Base-by-base conservation (phyloP, 1,284 basidiomycete species). In the Albatrellus sp. region DNA sequence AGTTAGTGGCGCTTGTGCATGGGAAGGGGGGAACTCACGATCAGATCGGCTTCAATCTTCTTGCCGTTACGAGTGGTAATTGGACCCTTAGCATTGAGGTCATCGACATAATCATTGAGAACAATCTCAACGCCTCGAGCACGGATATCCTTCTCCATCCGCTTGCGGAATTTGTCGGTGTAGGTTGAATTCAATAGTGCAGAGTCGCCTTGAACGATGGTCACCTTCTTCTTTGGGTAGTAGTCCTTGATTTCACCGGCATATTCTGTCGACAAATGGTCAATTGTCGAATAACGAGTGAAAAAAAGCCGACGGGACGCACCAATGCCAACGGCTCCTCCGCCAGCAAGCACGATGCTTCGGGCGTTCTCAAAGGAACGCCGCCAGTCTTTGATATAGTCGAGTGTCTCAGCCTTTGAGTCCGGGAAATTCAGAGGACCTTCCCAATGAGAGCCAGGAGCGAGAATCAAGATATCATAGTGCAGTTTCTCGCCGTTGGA, bases 261-360 rank as follows among this genome's bases (percentile, higher is more conserved):
- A 35, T 50, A 42, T 19, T 50, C 44, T 48, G 28, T 7, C 38
- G 51, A 16, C 47, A 48, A 10, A 2, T 37, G 19, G 13, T 40
- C 16, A 39, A 17, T 28, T 33, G 9, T 19, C 10, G n/a, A 14
- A 2, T 9, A 31, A 13, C 12, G n/a, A n/a, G 20, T 8, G 17
- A 10, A 8, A n/a, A 39, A n/a, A 14, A 19, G 8, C 40, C 3
- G 7, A 3, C 24, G 7, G 8, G 5, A 54, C 67, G 48, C 46
- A 79, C 79, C 80, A 42, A 72, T 58, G 7, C 75, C 77, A 24
- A 81, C 70, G 3, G 80, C 65, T 24, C 81, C 80, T 33, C 75
- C 80, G 29, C 80, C 81, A 6, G 67, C 73, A 33, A 83, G 57
- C 7, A 75, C 66, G 44, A 80, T 64, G 50, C 71, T 65, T 28